phyloP scores from a whole-genome alignment of 2,329 filamentous ascomycete species.

The Aspergillus floridensis region DNA sequence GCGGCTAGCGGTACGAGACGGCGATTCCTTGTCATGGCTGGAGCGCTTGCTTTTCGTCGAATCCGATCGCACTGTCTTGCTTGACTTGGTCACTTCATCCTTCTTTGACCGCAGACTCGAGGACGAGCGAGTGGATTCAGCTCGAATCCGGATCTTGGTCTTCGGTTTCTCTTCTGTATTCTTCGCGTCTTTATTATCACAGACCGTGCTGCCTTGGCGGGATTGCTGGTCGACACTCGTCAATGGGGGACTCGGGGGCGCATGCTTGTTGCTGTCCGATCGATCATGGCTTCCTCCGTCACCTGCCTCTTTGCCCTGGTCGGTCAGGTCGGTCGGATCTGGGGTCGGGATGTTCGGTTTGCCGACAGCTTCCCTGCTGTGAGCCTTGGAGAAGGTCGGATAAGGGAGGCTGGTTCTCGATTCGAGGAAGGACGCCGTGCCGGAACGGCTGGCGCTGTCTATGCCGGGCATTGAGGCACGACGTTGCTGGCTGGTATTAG shows the following conservation, averaged over 20 bases:
- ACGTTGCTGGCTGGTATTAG: slow-evolving; percentile 26
- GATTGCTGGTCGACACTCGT: slow-evolving; percentile 44
- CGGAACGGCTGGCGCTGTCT: slow-evolving; percentile 35
- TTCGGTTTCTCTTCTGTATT: slow-evolving; percentile 36
- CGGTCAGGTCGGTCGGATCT: slow-evolving; percentile 67
- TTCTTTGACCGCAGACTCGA: slow-evolving; percentile 41
- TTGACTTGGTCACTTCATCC: slow-evolving; percentile 38
- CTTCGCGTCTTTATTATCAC: slow-evolving; percentile 31
- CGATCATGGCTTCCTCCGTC: slow-evolving; percentile 25
- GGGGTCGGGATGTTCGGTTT: slow-evolving; percentile 58
- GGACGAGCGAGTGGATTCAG: slow-evolving; percentile 42
- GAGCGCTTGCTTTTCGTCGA: slow-evolving; percentile 40
- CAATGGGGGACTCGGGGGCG: slow-evolving; percentile 49
- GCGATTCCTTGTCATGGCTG: slow-evolving; percentile 33
- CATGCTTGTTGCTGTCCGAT: slow-evolving; percentile 32
- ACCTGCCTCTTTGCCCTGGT: slow-evolving; percentile 43
- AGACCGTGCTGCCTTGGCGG: slow-evolving; percentile 35
- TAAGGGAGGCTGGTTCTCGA: slow-evolving; percentile 63
- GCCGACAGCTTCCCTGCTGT: slow-evolving; percentile 81
- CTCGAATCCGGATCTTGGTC: slow-evolving; percentile 36
- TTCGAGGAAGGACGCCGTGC: slow-evolving; percentile 41
- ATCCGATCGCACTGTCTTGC: slow-evolving; percentile 36
- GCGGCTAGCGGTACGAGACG: slow-evolving; percentile 36
- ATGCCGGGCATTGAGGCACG: slow-evolving; percentile 55
- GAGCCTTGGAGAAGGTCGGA: slow-evolving; percentile 81